Percentiles rank a stretch among this genome's conserved stretches.
These are phyloP conservation scores for Phytopythium vexans DNA, from an alignment of 352 stramenopile genomes.

Conservation along the genomic window DNA sequence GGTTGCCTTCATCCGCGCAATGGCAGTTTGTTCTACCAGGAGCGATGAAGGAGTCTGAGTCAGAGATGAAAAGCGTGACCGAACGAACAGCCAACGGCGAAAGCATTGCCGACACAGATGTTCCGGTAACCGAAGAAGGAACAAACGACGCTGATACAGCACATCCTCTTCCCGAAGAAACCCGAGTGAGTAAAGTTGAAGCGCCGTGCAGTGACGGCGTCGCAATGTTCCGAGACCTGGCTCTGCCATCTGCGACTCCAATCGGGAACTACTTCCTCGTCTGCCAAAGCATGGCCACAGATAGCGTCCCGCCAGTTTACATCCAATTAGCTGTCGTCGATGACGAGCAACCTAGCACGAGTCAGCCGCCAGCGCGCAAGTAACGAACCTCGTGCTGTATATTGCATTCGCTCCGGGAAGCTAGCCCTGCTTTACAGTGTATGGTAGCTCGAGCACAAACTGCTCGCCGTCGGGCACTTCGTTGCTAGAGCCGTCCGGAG, in stretches of 20 bases:
- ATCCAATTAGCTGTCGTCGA: conserved; percentile 14
- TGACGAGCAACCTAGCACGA: not conserved
- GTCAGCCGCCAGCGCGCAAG: not conserved
- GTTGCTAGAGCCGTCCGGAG: conserved; percentile 21
- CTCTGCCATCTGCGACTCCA: conserved; percentile 22
- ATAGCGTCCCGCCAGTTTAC: conserved; percentile 11
- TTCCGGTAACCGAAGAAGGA: not conserved
- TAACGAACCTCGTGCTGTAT: conserved; percentile 2
- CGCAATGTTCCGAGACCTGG: conserved; percentile 24
- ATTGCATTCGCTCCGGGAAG: not conserved
- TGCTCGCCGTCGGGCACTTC: conserved; percentile 28
- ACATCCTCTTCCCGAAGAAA: conserved; percentile 6
- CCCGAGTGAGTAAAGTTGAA: conserved; percentile 16
- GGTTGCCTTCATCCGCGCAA: conserved; percentile 1
- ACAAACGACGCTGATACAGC: not conserved
- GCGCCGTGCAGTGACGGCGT: conserved; percentile 15
- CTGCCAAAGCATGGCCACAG: conserved; percentile 29
- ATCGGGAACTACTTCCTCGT: conserved; percentile 37
- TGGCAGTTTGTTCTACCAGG: conserved; percentile 20
- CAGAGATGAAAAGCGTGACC: not conserved
- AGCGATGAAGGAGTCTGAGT: not conserved
- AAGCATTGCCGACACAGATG: not conserved
- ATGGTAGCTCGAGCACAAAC: conserved; percentile 43
- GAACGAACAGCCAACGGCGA: too few relatives aligned
- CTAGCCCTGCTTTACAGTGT: conserved; percentile 33